Base-by-base conservation (phyloP, 179 eudicot species). In the Actinidia chinensis region DNA sequence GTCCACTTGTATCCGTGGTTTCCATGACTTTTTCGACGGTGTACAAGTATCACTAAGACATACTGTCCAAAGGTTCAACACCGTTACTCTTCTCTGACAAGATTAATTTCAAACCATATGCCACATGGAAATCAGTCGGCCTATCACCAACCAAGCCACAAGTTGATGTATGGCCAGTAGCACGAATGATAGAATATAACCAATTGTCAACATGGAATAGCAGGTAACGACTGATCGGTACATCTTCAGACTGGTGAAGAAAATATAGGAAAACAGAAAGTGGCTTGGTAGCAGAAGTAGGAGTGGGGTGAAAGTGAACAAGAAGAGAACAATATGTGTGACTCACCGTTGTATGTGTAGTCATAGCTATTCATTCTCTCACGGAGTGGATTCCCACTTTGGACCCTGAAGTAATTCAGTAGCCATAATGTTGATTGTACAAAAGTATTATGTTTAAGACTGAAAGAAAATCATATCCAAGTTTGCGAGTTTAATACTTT, bases 311-410 rank as follows among this genome's bases (percentile, higher is more conserved):
- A 96, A 91, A n/a, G n/a, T n/a, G n/a, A n/a, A n/a, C n/a, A 66
- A 96, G 83, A 43, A 96, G 95, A 76, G 98, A 91, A 51, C 99
- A 97, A 95, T 74, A 96, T 84, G 71, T 96, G 99, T 80, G 94
- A 97, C 84, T 96, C 98, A 73, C 92, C 97, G 40, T n/a, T n/a
- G n/a, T n/a, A n/a, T n/a, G 88, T 90, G 85, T 94, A 94, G 80
- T 92, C 93, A 85, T 92, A 96, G 84, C 97, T 96, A 86, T 96
- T 98, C 75, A 89, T 83, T 84, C 99, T 92, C 81, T 90, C 90
- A 47, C 99, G 99, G 75, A 94, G 93, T 75, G 99, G 98, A 87
- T 96, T 96, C 91, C n/a, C 84, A 85, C 84, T 96, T 96, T 75
- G 88, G 90, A 54, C 97, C 99, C 99, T 96, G 91, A 83, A 86